A percentile compares a stretch with the other conserved stretches of the same genome.
phyloP scores from a whole-genome alignment of 192 early-diverging fungal species.

The Lobosporangium transversale region DNA sequence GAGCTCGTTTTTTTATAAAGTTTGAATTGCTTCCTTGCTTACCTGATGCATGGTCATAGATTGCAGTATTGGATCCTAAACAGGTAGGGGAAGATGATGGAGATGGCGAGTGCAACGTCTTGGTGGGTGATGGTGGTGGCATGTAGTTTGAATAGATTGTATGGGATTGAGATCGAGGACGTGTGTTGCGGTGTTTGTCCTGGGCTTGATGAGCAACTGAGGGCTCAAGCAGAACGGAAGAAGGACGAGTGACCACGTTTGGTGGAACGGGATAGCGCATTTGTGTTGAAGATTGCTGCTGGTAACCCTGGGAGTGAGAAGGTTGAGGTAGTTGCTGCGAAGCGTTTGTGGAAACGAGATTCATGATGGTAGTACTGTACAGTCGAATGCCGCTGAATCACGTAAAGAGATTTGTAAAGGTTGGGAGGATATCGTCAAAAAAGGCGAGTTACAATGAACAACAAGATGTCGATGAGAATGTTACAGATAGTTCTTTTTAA shows the following conservation, averaged over 20 bases:
- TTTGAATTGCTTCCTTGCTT: no score
- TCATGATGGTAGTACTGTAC: no score
- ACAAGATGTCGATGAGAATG: no score
- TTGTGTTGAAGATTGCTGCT: background rate
- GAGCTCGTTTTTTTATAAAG: no score
- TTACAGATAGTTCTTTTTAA: no score
- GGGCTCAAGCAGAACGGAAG: constrained; percentile 23
- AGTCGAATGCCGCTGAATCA: no score
- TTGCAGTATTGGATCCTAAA: background rate
- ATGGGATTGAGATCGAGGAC: constrained; percentile 42
- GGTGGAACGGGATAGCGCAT: constrained; percentile 5
- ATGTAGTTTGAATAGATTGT: constrained; percentile 27
- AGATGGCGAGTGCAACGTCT: background rate
- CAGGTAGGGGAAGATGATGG: background rate
- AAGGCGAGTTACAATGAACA: no score
- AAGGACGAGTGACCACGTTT: constrained; percentile 5
- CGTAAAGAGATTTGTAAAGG: no score
- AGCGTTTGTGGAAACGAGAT: no score
- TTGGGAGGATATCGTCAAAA: no score
- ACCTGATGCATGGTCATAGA: background rate
- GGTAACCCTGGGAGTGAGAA: no score
- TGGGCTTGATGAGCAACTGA: constrained; percentile 12
- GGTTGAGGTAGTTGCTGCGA: no score
- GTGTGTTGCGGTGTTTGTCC: background rate
- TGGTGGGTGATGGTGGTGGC: constrained; percentile 7